phyloP scores from a whole-genome alignment of 495 filamentous ascomycete genomes.

The Aspergillus affinis region DNA sequence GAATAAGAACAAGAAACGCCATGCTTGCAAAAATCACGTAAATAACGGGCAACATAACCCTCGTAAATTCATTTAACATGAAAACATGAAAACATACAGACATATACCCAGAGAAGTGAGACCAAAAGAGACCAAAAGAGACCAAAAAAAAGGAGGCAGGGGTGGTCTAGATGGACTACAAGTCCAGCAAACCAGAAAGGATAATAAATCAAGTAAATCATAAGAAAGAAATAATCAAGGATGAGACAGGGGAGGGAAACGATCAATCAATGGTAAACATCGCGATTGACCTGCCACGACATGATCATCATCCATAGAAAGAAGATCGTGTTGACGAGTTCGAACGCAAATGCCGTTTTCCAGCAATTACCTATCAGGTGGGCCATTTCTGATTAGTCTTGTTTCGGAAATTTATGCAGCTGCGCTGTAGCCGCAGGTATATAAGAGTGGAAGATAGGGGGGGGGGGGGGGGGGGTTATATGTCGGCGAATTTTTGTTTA shows the following conservation, averaged over 20 bases:
- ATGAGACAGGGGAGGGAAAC: too few relatives aligned
- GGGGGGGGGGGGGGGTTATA: neutral
- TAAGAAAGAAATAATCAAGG: conserved; percentile 15
- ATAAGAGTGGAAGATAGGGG: conserved; percentile 9
- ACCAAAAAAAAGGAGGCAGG: too few relatives aligned
- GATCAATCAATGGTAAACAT: conserved; percentile 45
- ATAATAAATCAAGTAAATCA: neutral
- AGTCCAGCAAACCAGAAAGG: neutral
- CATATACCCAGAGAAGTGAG: too few relatives aligned
- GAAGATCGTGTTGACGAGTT: conserved; percentile 77
- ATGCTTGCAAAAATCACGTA: neutral
- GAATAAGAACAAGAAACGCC: neutral
- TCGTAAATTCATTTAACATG: neutral
- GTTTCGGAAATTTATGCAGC: neutral
- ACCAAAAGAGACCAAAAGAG: too few relatives aligned
- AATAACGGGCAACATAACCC: neutral
- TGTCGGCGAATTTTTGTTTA: neutral
- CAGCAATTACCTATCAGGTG: conserved; percentile 48
- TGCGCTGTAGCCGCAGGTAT: neutral
- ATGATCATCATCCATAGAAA: conserved; percentile 95
- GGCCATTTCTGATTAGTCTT: neutral
- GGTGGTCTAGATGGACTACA: too few relatives aligned
- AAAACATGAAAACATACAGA: conserved; percentile 8
- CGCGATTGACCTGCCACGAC: conserved; percentile 80
- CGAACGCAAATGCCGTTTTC: conserved; percentile 62